Evolutionary conservation across 768 basidiomycete species (phyloP).

Genomic region (Boletellus sp.): DNA sequence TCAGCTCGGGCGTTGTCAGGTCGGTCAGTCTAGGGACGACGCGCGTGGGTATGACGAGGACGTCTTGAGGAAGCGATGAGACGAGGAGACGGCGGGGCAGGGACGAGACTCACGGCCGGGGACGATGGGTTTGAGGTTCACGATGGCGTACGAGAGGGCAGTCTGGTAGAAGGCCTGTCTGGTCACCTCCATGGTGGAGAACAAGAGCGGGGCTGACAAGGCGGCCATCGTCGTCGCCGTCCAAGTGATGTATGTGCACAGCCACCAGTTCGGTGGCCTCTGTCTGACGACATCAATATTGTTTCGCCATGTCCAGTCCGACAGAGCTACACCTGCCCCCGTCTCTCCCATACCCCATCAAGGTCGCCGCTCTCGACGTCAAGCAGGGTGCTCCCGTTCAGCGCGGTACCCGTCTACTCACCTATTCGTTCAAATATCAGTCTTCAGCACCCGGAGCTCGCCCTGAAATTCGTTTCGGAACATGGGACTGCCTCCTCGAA

Average conservation of each 20-base stretch:
- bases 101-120: slow-evolving; percentile 74
- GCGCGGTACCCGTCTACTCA: slow-evolving; percentile 77
- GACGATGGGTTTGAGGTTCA: slow-evolving; percentile 92
- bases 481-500: slow-evolving; percentile 87
- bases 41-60: slow-evolving; percentile 57
- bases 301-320: slow-evolving; percentile 50
- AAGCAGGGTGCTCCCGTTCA: slow-evolving; percentile 42
- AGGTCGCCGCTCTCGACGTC: slow-evolving; percentile 66
- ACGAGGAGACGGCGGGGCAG: too few species aligned
- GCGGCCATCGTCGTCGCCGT: neutral
- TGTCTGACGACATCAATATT: too few species aligned
- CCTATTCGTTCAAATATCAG: slow-evolving; percentile 73
- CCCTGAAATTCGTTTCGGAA: slow-evolving; percentile 75
- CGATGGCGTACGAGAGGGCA: slow-evolving; percentile 74
- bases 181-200: slow-evolving; percentile 78
- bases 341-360: slow-evolving; percentile 84
- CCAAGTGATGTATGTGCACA: slow-evolving; percentile 9
- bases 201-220: slow-evolving; percentile 44
- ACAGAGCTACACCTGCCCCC: slow-evolving; percentile 76
- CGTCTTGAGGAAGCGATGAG: slow-evolving; percentile 41
- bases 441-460: slow-evolving; percentile 41
- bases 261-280: slow-evolving; percentile 16
- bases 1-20: slow-evolving; percentile 61
- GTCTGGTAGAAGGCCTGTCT: slow-evolving; percentile 72
- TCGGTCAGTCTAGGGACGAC: slow-evolving; percentile 55